Evolutionary conservation across 306 rosid genomes (phyloP).

Genomic region (Malus orientalis): DNA sequence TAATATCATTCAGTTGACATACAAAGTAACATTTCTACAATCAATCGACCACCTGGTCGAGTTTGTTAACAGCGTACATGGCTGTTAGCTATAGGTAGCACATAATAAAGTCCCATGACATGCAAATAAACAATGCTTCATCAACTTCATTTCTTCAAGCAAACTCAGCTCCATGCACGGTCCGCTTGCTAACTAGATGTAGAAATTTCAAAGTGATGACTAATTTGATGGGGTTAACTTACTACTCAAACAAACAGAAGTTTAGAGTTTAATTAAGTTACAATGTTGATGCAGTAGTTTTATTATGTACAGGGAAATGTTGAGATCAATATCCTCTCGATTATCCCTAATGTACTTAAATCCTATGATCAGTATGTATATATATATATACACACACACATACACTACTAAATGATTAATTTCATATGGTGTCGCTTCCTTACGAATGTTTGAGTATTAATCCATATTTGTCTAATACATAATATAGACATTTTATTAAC

Average conservation of each 20-base stretch:
- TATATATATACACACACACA: not conserved
- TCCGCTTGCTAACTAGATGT: not conserved
- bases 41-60: constrained; percentile 22
- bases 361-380: not conserved
- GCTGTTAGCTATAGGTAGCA: constrained; percentile 19
- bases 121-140: not conserved
- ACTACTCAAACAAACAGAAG: constrained; percentile 7
- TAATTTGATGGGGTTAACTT: constrained; percentile 10
- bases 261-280: constrained; percentile 31
- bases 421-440: constrained; percentile 38
- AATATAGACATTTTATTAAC: not conserved
- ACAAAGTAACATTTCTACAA: constrained; percentile 9
- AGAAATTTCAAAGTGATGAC: not conserved
- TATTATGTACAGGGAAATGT: constrained; percentile 54
- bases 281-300: constrained; percentile 19
- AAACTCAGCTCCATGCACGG: not conserved
- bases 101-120: not conserved
- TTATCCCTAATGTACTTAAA: constrained; percentile 1
- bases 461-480: not conserved
- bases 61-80: constrained; percentile 32
- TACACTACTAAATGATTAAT: not conserved
- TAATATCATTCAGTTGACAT: constrained; percentile 12
- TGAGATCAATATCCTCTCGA: constrained; percentile 1
- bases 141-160: not conserved
- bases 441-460: constrained; percentile 20